Percentiles rank a stretch among this genome's conserved stretches.
Conservation (phyloP, 1,284 basidiomycete genomes). For the Prillingera fragicola region DNA sequence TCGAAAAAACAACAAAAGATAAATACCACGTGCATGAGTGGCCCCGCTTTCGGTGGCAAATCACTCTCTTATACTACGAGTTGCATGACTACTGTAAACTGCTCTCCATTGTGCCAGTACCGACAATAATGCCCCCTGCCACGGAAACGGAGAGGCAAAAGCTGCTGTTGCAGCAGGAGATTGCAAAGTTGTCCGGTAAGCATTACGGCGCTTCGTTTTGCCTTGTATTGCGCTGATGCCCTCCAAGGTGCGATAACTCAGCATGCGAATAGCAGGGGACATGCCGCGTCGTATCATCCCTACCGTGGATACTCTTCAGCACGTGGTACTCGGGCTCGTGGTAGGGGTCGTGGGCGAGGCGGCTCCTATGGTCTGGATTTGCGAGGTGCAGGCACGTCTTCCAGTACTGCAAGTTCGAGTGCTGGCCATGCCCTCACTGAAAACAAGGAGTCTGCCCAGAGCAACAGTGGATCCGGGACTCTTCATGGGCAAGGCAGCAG, state of each 20-base stretch:
- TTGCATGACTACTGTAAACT: no score
- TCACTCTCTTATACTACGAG: not conserved
- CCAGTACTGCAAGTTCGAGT: not conserved
- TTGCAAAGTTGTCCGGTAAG: conserved; percentile 45
- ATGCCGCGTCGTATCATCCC: conserved; percentile 28
- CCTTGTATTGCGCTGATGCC: not conserved
- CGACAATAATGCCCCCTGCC: conserved; percentile 15
- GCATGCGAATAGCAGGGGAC: conserved; percentile 17
- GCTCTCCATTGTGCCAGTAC: no score
- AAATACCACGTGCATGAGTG: not conserved
- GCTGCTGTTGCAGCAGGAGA: conserved; percentile 42
- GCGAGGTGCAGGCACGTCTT: conserved; percentile 7
- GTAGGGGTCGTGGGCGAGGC: conserved; percentile 15
- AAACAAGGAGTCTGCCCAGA: not conserved
- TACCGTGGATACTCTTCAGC: conserved; percentile 23
- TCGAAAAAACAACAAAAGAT: not conserved
- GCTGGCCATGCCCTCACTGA: not conserved
- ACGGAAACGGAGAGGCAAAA: conserved; percentile 37
- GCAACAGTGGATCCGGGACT: not conserved
- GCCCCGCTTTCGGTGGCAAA: not conserved
- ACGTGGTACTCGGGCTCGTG: conserved; percentile 10
- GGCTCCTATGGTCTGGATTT: conserved; percentile 25
- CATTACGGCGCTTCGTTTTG: not conserved
- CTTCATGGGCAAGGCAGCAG: no score
- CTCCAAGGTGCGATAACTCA: conserved; percentile 35